These are phyloP conservation scores for Ceratocystis lukuohia DNA, from an alignment of 2,329 filamentous ascomycete genomes.

Conservation along the genomic window DNA sequence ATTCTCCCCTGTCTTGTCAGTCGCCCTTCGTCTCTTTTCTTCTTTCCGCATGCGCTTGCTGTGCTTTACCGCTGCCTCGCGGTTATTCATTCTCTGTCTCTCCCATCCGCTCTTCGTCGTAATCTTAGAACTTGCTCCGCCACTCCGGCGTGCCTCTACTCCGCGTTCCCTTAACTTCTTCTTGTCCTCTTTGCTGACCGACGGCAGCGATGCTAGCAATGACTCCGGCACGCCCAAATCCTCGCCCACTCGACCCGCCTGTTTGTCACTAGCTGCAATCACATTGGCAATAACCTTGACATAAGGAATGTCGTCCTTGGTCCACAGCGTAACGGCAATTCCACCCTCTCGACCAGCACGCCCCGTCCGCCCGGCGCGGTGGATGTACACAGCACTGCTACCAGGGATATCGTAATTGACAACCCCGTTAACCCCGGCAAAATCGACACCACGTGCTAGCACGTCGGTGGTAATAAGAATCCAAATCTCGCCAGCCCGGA, in stretches of 20 bases:
- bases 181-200: slow-evolving; percentile 69
- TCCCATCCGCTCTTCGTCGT: slow-evolving; percentile 72
- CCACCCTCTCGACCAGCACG: slow-evolving; percentile 78
- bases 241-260: slow-evolving; percentile 41
- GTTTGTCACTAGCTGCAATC: slow-evolving; percentile 68
- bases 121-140: slow-evolving; percentile 47
- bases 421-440: slow-evolving; percentile 86
- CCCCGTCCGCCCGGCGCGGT: slow-evolving; percentile 83
- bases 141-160: slow-evolving; percentile 52
- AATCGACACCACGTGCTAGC: slow-evolving; percentile 82
- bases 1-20: slow-evolving; percentile 20
- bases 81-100: slow-evolving; percentile 53
- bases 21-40: slow-evolving; percentile 20
- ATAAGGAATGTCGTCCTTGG: slow-evolving; percentile 79
- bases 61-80: slow-evolving; percentile 46
- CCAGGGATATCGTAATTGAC: slow-evolving; percentile 96
- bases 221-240: slow-evolving; percentile 61
- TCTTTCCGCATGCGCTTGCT: slow-evolving; percentile 43
- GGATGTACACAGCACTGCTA: slow-evolving; percentile 81
- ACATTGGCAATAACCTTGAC: slow-evolving; percentile 90
- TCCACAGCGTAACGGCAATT: slow-evolving; percentile 86
- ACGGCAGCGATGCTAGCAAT: slow-evolving; percentile 77
- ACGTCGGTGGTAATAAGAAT: slow-evolving; percentile 92
- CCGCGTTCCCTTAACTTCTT: slow-evolving; percentile 71
- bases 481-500: slow-evolving; percentile 89